Evolutionary conservation across 2,329 filamentous ascomycete genomes (phyloP).

Genomic region (Stagonosporopsis vannaccii): DNA sequence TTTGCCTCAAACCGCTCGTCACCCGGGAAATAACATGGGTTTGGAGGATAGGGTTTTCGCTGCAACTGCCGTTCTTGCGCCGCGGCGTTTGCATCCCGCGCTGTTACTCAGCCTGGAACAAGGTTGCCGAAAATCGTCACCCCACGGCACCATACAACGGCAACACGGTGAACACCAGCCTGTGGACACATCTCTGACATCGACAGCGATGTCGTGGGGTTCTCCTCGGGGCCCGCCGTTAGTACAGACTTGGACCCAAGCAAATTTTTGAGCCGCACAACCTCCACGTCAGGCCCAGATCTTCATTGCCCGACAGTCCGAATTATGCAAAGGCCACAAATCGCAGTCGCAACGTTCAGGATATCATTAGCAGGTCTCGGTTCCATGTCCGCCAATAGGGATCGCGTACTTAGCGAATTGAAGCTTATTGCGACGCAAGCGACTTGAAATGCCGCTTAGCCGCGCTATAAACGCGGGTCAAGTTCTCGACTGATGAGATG

Average conservation of each 20-base stretch:
- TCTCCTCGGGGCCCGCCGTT: constrained; percentile 11
- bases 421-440: constrained; percentile 5
- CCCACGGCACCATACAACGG: background rate
- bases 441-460: constrained; percentile 7
- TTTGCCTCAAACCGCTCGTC: background rate
- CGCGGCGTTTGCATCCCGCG: constrained; percentile 15
- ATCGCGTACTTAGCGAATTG: background rate
- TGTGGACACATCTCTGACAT: constrained; percentile 3
- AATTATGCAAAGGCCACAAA: constrained; percentile 10
- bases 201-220: constrained; percentile 3
- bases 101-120: background rate
- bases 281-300: constrained; percentile 6
- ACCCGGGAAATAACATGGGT: background rate
- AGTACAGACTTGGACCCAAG: constrained; percentile 1
- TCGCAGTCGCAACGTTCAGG: background rate
- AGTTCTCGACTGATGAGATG: constrained; percentile 2
- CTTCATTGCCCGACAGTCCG: constrained; percentile 7
- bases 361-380: constrained; percentile 2
- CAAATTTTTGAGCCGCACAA: constrained; percentile 17
- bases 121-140: constrained; percentile 2
- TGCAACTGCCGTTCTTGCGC: constrained; percentile 8
- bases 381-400: constrained; percentile 8
- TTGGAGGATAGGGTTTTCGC: background rate
- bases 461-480: background rate
- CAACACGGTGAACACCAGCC: background rate